A percentile compares a stretch with the other conserved stretches of the same genome.
Evolutionary conservation across 2,329 filamentous ascomycete species (phyloP).

Genomic region (Botrytis fabae): DNA sequence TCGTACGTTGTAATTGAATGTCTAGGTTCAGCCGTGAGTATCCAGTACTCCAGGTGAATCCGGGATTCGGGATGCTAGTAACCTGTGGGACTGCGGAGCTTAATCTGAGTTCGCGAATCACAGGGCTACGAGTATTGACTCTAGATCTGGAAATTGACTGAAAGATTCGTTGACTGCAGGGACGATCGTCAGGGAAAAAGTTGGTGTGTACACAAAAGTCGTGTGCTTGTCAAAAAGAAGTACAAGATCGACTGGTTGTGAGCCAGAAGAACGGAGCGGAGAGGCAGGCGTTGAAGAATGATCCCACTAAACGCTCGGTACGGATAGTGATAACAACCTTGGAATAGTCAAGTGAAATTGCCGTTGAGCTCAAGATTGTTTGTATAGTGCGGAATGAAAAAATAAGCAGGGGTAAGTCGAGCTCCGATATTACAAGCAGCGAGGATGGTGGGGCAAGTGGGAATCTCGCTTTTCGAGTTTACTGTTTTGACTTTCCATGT

Average conservation of each 20-base stretch:
- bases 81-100: slow-evolving; percentile 31
- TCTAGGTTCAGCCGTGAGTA: slow-evolving; percentile 26
- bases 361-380: slow-evolving; percentile 21
- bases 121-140: slow-evolving; percentile 31
- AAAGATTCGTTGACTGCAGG: slow-evolving; percentile 31
- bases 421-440: slow-evolving; percentile 29
- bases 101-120: slow-evolving; percentile 36
- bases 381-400: slow-evolving; percentile 18
- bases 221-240: slow-evolving; percentile 30
- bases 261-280: slow-evolving; percentile 30
- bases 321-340: slow-evolving; percentile 25
- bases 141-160: slow-evolving; percentile 33
- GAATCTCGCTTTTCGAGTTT: slow-evolving; percentile 20
- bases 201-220: slow-evolving; percentile 31
- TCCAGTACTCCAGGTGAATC: slow-evolving; percentile 31
- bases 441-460: slow-evolving; percentile 24
- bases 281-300: slow-evolving; percentile 20
- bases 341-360: slow-evolving; percentile 29
- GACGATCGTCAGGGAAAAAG: slow-evolving; percentile 32
- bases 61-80: slow-evolving; percentile 32
- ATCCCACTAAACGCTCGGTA: slow-evolving; percentile 28
- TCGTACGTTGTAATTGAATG: slow-evolving; percentile 35
- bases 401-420: slow-evolving; percentile 16
- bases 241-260: slow-evolving; percentile 22
- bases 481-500: slow-evolving; percentile 18